Evolutionary conservation across 345 rosid genomes (phyloP).

Genomic region (Eucalyptus decipiens): DNA sequence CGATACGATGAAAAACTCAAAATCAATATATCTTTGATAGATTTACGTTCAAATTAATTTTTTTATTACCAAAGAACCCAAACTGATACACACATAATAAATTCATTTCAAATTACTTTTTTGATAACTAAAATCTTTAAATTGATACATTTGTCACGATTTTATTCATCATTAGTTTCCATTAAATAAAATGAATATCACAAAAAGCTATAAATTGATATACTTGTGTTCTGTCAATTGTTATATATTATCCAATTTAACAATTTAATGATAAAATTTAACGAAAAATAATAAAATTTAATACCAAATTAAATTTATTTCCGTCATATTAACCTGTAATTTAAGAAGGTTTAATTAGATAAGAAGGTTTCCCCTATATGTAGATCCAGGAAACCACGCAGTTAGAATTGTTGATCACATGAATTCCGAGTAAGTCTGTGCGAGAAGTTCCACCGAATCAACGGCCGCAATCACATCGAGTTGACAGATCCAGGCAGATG

Average conservation of each 20-base stretch:
- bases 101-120: too few species aligned
- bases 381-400: too few species aligned
- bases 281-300: rapidly evolving
- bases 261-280: too few species aligned
- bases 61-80: rapidly evolving
- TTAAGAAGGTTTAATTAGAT: too few species aligned
- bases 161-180: rapidly evolving
- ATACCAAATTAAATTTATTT: too few species aligned
- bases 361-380: too few species aligned
- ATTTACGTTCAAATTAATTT: too few species aligned
- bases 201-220: rapidly evolving
- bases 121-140: rapidly evolving
- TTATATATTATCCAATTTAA: rapidly evolving
- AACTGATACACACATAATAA: rapidly evolving
- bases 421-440: not conserved
- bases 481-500: too few species aligned
- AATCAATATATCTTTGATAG: rapidly evolving
- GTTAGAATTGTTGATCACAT: not conserved
- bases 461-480: not conserved
- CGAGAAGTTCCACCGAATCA: not conserved
- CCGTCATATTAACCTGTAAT: too few species aligned
- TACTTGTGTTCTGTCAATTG: rapidly evolving
- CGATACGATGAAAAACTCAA: rapidly evolving
- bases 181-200: too few species aligned
- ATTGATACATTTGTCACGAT: rapidly evolving